phyloP scores from a whole-genome alignment of 2,329 filamentous ascomycete genomes.

The Stagonosporopsis vannaccii region DNA sequence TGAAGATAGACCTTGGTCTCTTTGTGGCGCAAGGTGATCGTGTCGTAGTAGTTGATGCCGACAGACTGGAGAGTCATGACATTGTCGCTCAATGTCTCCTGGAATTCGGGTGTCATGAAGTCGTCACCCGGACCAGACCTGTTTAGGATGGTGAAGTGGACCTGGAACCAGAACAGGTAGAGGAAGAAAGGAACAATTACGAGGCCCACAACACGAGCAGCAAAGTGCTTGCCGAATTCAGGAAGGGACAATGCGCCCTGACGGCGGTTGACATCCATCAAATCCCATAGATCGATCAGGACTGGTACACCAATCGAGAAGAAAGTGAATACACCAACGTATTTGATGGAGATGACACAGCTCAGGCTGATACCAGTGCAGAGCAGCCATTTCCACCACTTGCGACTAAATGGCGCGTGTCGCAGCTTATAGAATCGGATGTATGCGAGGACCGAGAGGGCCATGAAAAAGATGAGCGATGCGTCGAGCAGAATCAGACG shows the following conservation, averaged over 20 bases:
- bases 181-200: constrained; percentile 94
- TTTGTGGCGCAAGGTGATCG: constrained; percentile 89
- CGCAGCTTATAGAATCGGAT: constrained; percentile 97
- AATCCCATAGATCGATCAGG: constrained; percentile 91
- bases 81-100: constrained; percentile 96
- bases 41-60: constrained; percentile 88
- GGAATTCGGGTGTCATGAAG: constrained; percentile 98
- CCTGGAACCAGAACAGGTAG: constrained; percentile 99
- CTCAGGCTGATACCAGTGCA: constrained; percentile 93
- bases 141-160: constrained; percentile 90
- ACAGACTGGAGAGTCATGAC: constrained; percentile 87
- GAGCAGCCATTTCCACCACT: constrained; percentile 99
- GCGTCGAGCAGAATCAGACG: constrained; percentile 94
- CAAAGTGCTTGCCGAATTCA: constrained; percentile 88
- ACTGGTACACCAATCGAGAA: constrained; percentile 96
- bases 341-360: constrained; percentile 98
- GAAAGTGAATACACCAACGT: constrained; percentile 95
- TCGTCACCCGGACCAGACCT: constrained; percentile 94
- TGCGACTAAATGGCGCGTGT: constrained; percentile 85
- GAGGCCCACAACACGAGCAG: constrained; percentile 82
- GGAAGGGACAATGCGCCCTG: constrained; percentile 80
- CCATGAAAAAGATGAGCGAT: constrained; percentile 94
- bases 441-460: constrained; percentile 90
- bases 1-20: constrained; percentile 97
- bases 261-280: constrained; percentile 86